Base-by-base conservation (phyloP, 768 basidiomycete genomes). In the Psilocybe cubensis region DNA sequence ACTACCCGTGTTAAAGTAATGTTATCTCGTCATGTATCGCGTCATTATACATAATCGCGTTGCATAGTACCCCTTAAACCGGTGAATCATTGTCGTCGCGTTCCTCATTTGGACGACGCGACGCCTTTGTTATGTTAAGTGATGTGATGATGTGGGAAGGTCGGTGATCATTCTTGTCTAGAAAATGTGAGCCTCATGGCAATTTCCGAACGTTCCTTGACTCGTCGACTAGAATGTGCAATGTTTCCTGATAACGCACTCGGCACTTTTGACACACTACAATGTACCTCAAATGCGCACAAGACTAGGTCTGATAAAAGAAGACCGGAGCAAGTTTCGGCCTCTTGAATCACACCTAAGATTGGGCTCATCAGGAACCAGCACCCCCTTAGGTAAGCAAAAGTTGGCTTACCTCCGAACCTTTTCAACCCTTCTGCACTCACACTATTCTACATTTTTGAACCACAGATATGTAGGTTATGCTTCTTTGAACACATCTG, bases 151-250 rank as follows among this genome's bases (percentile, higher is more conserved):
- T 24, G 25, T 24, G n/a, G 42, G 21, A 18, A 41, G 46, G 35
- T 38, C 35, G 11, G 35, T 9, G 12, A 38, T 38, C 35, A 38
- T 38, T 38, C 35, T 38, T 17, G 27, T 44, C 42, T 44, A 10
- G 42, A 44, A 44, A 21, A 44, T 50, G 48, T 50, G 56, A 50
- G 35, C 46, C 43, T 56, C 46, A 56, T 62, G 58, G 58, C 54
- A 65, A 65, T 52, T 23, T 31, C 60, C 56, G 44, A 51, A 21
- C 29, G 27, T 51, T 55, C 47, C 56, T 57, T 42, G 23, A 29
- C 49, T 43, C 56, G 23, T 52, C 14, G 21, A 24, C 44, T 25
- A 46, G 25, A 12, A 4, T 25, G 10, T 33, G 27, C 54, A 31
- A 27, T 27, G 42, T 31, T 44, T 43, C 49, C 50, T 27, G 35